Evolutionary conservation across 1,284 basidiomycete genomes (phyloP), one percentile per base, ranked within the genome.

Genomic region (Cryptococcus jaspeensis): DNA sequence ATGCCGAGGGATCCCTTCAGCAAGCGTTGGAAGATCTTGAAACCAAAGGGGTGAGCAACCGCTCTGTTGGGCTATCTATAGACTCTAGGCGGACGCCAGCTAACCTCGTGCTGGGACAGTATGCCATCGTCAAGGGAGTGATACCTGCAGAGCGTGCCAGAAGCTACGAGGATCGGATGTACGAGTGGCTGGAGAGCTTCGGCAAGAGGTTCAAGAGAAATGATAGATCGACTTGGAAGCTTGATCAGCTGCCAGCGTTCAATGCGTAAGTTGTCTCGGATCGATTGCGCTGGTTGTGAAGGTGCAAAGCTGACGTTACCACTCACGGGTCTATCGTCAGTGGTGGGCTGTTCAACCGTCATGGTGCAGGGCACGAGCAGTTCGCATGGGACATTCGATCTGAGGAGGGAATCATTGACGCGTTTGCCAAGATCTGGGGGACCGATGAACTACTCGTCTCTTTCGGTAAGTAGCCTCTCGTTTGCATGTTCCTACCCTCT

Each of bases 281-380:
- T 20, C 13, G 28, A 12, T 40, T 40, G 50, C 41, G n/a, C 22
- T 12, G 22, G 13, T n/a, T n/a, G n/a, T n/a, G n/a, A 60, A 61
- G 46, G 77, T 70, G 2, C 56, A 78, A n/a, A 56, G 71, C 0
- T 25, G 44, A 9, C 72, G 70, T 44, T 55, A 60, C n/a, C 70
- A 74, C 0, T 61, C 56, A 15, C 48, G 64, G n/a, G n/a, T n/a
- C n/a, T n/a, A n/a, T 37, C 46, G 53, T 28, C 37, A 66, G 65
- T 46, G 70, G 70, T 18, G 73, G 73, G 7, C 61, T 76, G 40
- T 71, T 67, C 60, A 65, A 71, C 53, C 54, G 72, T 40, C 63
- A 74, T 56, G 75, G 62, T 13, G 66, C 67, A 15, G 70, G 64
- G 9, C 76, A 77, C 60, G 77, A 77, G 61, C 73, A 45, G 43